Percentiles rank a stretch among this genome's conserved stretches.
phyloP scores from a whole-genome alignment of 192 early-diverging fungal genomes.

The Coemansia sp. region DNA sequence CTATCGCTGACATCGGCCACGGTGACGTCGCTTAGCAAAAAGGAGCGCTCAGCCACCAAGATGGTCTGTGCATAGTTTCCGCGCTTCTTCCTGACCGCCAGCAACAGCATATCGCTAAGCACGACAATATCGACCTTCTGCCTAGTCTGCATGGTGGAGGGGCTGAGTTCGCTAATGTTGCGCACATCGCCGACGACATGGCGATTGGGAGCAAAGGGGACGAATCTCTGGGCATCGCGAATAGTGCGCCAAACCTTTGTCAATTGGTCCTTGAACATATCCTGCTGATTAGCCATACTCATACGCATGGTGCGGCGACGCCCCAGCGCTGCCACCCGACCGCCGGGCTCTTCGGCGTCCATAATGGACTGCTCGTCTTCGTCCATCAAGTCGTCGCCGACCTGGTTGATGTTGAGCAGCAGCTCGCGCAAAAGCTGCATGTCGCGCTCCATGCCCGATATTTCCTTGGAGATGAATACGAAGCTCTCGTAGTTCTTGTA shows the following conservation, averaged over 20 bases:
- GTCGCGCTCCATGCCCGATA: conserved; percentile 70
- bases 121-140: conserved; percentile 80
- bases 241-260: conserved; percentile 47
- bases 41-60: conserved; percentile 81
- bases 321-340: conserved; percentile 7
- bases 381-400: conserved; percentile 58
- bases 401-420: conserved; percentile 59
- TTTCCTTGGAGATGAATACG: conserved; percentile 75
- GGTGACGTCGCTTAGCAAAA: conserved; percentile 70
- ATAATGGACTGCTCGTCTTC: conserved; percentile 30
- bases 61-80: conserved; percentile 63
- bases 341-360: conserved; percentile 20
- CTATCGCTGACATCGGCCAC: conserved; percentile 86
- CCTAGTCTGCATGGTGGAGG: conserved; percentile 66
- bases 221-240: conserved; percentile 57
- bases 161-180: conserved; percentile 77
- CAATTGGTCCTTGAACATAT: conserved; percentile 55
- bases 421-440: conserved; percentile 63
- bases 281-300: conserved; percentile 55
- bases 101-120: conserved; percentile 79
- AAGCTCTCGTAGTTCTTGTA: conserved; percentile 75
- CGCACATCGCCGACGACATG: conserved; percentile 72
- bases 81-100: conserved; percentile 77
- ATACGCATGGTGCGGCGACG: conserved; percentile 53
- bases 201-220: conserved; percentile 67